Evolutionary conservation across 2,329 filamentous ascomycete genomes (phyloP).

Genomic region (Colletotrichum tropicicola): DNA sequence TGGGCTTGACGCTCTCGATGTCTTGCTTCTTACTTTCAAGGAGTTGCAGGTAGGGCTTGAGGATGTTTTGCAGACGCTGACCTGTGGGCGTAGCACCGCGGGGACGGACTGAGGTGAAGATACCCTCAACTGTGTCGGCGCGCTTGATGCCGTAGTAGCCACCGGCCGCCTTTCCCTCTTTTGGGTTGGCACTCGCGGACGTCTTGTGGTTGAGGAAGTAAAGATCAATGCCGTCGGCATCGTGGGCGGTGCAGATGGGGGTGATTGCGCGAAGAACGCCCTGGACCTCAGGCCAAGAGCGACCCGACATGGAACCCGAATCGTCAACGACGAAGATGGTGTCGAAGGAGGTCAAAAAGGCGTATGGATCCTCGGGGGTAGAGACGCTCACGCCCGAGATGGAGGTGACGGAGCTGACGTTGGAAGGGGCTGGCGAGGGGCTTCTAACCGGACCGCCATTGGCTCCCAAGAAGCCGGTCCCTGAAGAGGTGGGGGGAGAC

Average conservation of each 20-base stretch:
- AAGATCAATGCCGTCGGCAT: conserved; percentile 87
- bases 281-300: conserved; percentile 79
- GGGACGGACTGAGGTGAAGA: conserved; percentile 77
- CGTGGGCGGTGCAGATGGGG: conserved; percentile 82
- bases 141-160: conserved; percentile 73
- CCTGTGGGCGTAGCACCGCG: conserved; percentile 79
- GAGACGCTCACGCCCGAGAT: conserved; percentile 40
- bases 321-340: conserved; percentile 94
- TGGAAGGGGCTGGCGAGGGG: conserved; percentile 33
- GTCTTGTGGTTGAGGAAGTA: conserved; percentile 84
- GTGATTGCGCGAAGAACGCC: conserved; percentile 77
- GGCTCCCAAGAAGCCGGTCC: conserved; percentile 13
- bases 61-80: conserved; percentile 73
- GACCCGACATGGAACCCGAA: conserved; percentile 83
- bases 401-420: conserved; percentile 15
- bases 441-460: conserved; percentile 16
- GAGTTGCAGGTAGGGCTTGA: conserved; percentile 73
- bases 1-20: conserved; percentile 68
- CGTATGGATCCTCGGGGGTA: conserved; percentile 72
- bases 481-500: neutral
- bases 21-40: conserved; percentile 50
- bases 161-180: conserved; percentile 46
- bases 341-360: conserved; percentile 83
- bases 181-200: conserved; percentile 41
- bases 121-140: conserved; percentile 65